Evolutionary conservation across 495 filamentous ascomycete genomes (phyloP).

Genomic region (Xylaria flabelliformis): DNA sequence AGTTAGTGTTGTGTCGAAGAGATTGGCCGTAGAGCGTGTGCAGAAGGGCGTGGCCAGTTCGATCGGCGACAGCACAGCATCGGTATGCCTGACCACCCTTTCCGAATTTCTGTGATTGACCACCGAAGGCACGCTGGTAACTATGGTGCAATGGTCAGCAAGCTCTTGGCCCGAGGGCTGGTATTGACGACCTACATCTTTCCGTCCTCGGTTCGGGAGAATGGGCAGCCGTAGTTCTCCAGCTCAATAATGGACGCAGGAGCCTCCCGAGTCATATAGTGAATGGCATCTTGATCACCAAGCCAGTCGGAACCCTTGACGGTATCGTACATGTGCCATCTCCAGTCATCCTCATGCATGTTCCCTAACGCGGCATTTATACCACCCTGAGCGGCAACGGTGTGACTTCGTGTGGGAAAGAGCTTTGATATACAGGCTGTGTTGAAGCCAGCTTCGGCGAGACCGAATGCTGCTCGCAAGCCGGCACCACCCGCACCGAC

Average conservation of each 20-base stretch:
- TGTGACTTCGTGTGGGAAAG: slow-evolving; percentile 95
- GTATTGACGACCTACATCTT: slow-evolving; percentile 67
- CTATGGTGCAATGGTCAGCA: slow-evolving; percentile 37
- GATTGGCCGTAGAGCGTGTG: slow-evolving; percentile 99
- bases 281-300: slow-evolving; percentile 97
- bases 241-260: slow-evolving; percentile 91
- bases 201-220: slow-evolving; percentile 96
- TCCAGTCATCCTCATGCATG: slow-evolving; percentile 89
- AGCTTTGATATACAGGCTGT: slow-evolving; percentile 98
- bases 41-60: slow-evolving; percentile 94
- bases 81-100: slow-evolving; percentile 98
- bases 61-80: slow-evolving; percentile 91
- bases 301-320: slow-evolving; percentile 99
- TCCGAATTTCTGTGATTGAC: slow-evolving; percentile 91
- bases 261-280: slow-evolving; percentile 98
- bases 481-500: slow-evolving; percentile 94
- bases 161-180: neutral
- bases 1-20: slow-evolving; percentile 95
- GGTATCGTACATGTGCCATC: slow-evolving; percentile 99
- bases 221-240: slow-evolving; percentile 97
- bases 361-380: slow-evolving; percentile 98
- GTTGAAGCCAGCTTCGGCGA: slow-evolving; percentile 97
- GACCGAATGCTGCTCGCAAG: slow-evolving; percentile 92
- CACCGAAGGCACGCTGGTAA: slow-evolving; percentile 97
- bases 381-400: slow-evolving; percentile 91